Evolutionary conservation across 2,329 filamentous ascomycete species (phyloP).

Genomic region (Arthroderma sp.): DNA sequence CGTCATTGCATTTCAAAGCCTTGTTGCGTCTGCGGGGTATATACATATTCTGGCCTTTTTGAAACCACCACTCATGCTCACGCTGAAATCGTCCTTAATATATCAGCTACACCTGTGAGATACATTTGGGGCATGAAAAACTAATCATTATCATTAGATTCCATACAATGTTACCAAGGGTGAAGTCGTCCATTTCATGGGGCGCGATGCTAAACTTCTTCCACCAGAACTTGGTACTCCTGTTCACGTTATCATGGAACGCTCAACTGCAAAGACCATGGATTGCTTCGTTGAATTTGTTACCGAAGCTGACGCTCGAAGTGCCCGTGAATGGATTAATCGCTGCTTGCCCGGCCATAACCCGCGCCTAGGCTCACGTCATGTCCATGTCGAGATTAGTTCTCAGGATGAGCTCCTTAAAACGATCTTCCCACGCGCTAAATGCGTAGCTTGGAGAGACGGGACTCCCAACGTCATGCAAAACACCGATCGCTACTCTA

Average conservation of each 20-base stretch:
- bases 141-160: constrained; percentile 25
- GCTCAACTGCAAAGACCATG: constrained; percentile 44
- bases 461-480: constrained; percentile 22
- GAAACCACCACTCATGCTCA: background rate
- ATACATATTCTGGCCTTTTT: background rate
- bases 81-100: background rate
- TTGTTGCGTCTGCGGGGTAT: constrained; percentile 1
- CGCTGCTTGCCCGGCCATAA: constrained; percentile 23
- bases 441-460: constrained; percentile 34
- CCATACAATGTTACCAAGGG: constrained; percentile 38
- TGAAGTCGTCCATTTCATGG: constrained; percentile 37
- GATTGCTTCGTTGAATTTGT: constrained; percentile 39
- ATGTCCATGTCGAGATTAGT: constrained; percentile 34
- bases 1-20: background rate
- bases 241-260: constrained; percentile 47
- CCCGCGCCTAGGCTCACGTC: constrained; percentile 36
- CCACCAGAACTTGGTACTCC: constrained; percentile 27
- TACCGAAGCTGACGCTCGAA: constrained; percentile 24
- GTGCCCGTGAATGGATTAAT: constrained; percentile 25
- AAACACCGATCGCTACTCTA: constrained; percentile 32
- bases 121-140: background rate
- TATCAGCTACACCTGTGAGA: background rate
- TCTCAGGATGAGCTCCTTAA: constrained; percentile 37
- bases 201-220: constrained; percentile 29
- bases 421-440: constrained; percentile 39